Percentiles rank a stretch among this genome's conserved stretches.
These are phyloP conservation scores for Penicillium sp. DNA, from an alignment of 2,329 filamentous ascomycete genomes.

Conservation along the genomic window DNA sequence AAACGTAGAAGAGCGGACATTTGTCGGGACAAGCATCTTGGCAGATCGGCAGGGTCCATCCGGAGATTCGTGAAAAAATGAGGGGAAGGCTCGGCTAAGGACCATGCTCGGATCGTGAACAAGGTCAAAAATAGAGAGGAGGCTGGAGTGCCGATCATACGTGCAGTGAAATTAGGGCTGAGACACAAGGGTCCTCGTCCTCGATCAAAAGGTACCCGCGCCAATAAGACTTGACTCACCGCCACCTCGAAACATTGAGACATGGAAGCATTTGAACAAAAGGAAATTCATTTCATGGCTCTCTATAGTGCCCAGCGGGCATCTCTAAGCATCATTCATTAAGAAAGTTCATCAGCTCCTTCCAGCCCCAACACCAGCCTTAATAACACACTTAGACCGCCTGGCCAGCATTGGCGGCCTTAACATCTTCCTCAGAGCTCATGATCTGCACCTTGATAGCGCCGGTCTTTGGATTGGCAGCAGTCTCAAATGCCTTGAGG, in stretches of 20 bases:
- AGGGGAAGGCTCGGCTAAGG: not conserved
- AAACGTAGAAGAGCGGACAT: conserved; percentile 6
- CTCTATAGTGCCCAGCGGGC: conserved; percentile 17
- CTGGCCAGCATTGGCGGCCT: conserved; percentile 32
- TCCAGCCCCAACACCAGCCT: not conserved
- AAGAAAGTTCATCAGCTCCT: conserved; percentile 8
- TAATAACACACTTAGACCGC: conserved; percentile 19
- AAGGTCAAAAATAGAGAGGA: too few relatives aligned
- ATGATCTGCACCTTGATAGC: conserved; percentile 97
- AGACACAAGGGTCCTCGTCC: not conserved
- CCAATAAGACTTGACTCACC: not conserved
- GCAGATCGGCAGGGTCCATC: conserved; percentile 13
- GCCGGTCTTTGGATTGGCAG: conserved; percentile 81
- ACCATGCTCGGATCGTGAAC: not conserved
- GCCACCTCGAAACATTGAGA: not conserved
- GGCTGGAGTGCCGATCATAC: not conserved
- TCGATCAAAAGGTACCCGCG: not conserved
- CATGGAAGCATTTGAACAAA: not conserved
- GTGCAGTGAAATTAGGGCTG: not conserved
- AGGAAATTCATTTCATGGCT: not conserved
- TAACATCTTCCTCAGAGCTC: conserved; percentile 41
- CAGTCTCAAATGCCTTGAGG: conserved; percentile 83
- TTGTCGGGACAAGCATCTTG: conserved; percentile 12
- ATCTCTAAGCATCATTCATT: conserved; percentile 23
- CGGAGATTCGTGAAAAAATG: not conserved